Conservation (phyloP, 2,329 filamentous ascomycete genomes). For the Teratosphaeria destructans region DNA sequence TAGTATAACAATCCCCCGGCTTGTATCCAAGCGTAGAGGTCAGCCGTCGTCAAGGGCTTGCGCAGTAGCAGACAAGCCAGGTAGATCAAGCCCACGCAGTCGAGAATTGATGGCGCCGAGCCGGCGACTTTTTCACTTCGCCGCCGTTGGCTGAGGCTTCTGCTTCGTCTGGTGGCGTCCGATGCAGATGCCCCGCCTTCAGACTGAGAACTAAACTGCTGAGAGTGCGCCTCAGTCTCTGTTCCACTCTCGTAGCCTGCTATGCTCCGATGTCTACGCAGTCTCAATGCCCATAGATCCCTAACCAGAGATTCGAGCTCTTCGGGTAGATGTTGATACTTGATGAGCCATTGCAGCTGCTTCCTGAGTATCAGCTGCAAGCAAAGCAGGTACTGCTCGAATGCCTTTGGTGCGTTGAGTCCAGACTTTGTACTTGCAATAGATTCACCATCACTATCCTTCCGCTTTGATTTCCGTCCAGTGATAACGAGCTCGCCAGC, state of each 20-base stretch:
- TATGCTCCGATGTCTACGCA: slow-evolving; percentile 45
- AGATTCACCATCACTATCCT: slow-evolving; percentile 21
- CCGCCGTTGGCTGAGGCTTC: background rate
- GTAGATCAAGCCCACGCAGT: slow-evolving; percentile 66
- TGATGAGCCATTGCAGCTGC: slow-evolving; percentile 65
- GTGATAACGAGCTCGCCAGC: slow-evolving; percentile 19
- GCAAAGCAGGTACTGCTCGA: slow-evolving; percentile 70
- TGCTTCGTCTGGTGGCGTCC: slow-evolving; percentile 9
- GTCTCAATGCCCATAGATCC: slow-evolving; percentile 74
- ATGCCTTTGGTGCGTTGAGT: slow-evolving; percentile 55
- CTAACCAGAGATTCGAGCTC: slow-evolving; percentile 71
- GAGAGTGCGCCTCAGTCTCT: slow-evolving; percentile 29
- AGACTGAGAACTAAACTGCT: slow-evolving; percentile 51
- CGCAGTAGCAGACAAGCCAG: slow-evolving; percentile 64
- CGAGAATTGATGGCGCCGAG: background rate
- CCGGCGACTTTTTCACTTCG: background rate
- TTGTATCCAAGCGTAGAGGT: slow-evolving; percentile 58
- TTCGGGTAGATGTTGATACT: slow-evolving; percentile 52
- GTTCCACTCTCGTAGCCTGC: slow-evolving; percentile 24
- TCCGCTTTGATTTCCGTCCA: slow-evolving; percentile 19
- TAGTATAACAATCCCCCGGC: slow-evolving; percentile 62
- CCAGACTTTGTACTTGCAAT: slow-evolving; percentile 20
- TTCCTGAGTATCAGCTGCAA: slow-evolving; percentile 77
- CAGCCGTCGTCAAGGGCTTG: slow-evolving; percentile 64
- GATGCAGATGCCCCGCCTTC: slow-evolving; percentile 32